A percentile compares a stretch with the other conserved stretches of the same genome.
These are phyloP conservation scores for Clavaria fumosa DNA, from an alignment of 768 basidiomycete genomes.

Conservation along the genomic window DNA sequence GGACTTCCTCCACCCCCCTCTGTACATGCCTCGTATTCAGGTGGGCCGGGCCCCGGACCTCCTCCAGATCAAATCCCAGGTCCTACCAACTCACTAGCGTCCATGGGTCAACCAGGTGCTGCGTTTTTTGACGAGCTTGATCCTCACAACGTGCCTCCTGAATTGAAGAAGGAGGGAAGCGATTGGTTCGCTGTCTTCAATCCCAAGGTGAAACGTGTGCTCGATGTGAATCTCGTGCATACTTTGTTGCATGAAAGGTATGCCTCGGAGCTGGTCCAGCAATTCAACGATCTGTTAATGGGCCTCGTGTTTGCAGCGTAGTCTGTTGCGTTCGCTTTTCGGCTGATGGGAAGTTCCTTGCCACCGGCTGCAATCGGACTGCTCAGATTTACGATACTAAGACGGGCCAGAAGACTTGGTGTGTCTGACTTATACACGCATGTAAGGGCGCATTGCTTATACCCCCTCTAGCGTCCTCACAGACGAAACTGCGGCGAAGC, in stretches of 20 bases:
- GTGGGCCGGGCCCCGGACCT: constrained; percentile 14
- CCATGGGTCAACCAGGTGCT: too few species aligned
- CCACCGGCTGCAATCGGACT: constrained; percentile 84
- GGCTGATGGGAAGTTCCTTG: constrained; percentile 80
- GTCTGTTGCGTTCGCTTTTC: constrained; percentile 92
- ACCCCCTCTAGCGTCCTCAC: constrained; percentile 41
- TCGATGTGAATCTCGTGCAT: constrained; percentile 67
- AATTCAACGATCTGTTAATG: constrained; percentile 6
- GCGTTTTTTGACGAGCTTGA: constrained; percentile 35
- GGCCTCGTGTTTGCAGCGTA: constrained; percentile 22
- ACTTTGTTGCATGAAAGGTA: constrained; percentile 76
- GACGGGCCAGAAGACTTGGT: constrained; percentile 79
- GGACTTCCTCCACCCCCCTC: constrained; percentile 19
- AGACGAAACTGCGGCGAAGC: constrained; percentile 59
- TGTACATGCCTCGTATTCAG: constrained; percentile 8
- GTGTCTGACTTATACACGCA: constrained; percentile 17
- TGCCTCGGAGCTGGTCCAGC: constrained; percentile 10
- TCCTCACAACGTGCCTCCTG: constrained; percentile 30
- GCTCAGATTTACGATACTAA: constrained; percentile 93
- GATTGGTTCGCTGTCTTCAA: constrained; percentile 87
- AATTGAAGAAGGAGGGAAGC: constrained; percentile 46
- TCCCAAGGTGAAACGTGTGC: constrained; percentile 49
- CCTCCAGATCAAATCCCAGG: constrained; percentile 5
- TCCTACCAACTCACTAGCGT: too few species aligned
- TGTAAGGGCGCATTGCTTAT: constrained; percentile 5